phyloP scores from a whole-genome alignment of 1,139 yeast species.

The Yamadazyma diospyri region DNA sequence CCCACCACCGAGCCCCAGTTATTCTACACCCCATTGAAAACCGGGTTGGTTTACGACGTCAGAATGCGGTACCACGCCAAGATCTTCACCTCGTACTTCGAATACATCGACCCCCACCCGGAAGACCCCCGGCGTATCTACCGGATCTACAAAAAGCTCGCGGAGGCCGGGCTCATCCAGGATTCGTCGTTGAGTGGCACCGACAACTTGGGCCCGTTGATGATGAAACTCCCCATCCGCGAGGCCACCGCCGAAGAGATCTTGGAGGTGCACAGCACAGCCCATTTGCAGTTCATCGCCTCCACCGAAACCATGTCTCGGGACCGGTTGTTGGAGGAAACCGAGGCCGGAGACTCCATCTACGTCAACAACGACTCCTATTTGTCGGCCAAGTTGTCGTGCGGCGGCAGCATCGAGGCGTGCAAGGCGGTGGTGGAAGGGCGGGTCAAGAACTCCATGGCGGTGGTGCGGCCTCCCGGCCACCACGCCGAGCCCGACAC shows the following conservation, averaged over 20 bases:
- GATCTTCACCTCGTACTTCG: slow-evolving; percentile 85
- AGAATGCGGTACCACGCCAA: slow-evolving; percentile 97
- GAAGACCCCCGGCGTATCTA: slow-evolving; percentile 97
- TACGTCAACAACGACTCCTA: slow-evolving; percentile 91
- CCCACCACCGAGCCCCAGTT: slow-evolving; percentile 55
- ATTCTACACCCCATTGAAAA: slow-evolving; percentile 69
- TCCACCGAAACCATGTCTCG: slow-evolving; percentile 77
- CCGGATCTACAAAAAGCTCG: slow-evolving; percentile 86
- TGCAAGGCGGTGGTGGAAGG: slow-evolving; percentile 96
- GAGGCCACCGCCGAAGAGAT: slow-evolving; percentile 89
- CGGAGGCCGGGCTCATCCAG: slow-evolving; percentile 85
- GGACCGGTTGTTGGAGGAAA: slow-evolving; percentile 74
- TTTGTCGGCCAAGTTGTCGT: slow-evolving; percentile 83
- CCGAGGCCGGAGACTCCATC: slow-evolving; percentile 91
- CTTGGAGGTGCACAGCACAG: slow-evolving; percentile 77
- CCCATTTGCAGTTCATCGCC: slow-evolving; percentile 72
- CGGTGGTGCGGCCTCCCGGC: slow-evolving; percentile 98
- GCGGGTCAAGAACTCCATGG: slow-evolving; percentile 83
- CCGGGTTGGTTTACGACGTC: slow-evolving; percentile 94
- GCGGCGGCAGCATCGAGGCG: slow-evolving; percentile 97
- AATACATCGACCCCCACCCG: slow-evolving; percentile 97
- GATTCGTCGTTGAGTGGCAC: slow-evolving; percentile 81
- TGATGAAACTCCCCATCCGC: slow-evolving; percentile 86
- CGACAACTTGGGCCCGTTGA: slow-evolving; percentile 80
- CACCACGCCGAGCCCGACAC: slow-evolving; percentile 98